Conservation (phyloP, 805 yeast genomes). For the Cyberlindnera saturnus region DNA sequence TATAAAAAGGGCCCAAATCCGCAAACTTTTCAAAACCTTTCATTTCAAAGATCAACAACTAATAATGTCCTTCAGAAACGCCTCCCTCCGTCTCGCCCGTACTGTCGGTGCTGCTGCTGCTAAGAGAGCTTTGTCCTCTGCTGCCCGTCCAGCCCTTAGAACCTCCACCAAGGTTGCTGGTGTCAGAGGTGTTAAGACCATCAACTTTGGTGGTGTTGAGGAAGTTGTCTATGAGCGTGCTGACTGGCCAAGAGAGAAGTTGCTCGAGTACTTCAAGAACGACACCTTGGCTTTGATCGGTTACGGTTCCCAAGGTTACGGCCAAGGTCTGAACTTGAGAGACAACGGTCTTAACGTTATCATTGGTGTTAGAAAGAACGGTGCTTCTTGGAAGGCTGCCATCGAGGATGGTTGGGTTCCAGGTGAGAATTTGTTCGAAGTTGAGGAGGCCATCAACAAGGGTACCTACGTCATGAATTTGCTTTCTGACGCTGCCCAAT, state of each 20-base stretch:
- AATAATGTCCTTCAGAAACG: conserved; percentile 37
- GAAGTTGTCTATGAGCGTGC: conserved; percentile 97
- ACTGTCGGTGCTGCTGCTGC: conserved; percentile 35
- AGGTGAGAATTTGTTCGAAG: conserved; percentile 95
- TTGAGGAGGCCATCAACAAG: conserved; percentile 82
- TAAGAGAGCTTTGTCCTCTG: conserved; percentile 60
- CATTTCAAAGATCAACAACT: not conserved
- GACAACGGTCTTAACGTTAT: conserved; percentile 98
- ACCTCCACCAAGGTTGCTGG: conserved; percentile 46
- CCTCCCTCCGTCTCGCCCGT: conserved; percentile 44
- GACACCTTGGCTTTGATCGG: conserved; percentile 97
- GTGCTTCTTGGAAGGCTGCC: conserved; percentile 99
- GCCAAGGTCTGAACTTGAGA: conserved; percentile 98
- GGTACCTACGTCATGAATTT: conserved; percentile 97
- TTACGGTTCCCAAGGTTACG: conserved; percentile 99
- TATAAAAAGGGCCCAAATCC: too few species aligned
- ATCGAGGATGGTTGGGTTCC: conserved; percentile 99
- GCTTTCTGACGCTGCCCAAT: conserved; percentile 98
- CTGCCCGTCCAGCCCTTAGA: conserved; percentile 55
- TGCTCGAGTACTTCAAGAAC: conserved; percentile 93
- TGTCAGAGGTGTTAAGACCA: conserved; percentile 89
- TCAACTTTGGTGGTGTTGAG: conserved; percentile 93
- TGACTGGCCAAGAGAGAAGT: conserved; percentile 99
- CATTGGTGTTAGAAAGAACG: conserved; percentile 96
- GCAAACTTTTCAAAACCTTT: not conserved